Evolutionary conservation across 345 rosid species (phyloP).

Genomic region (Brassica nigra): DNA sequence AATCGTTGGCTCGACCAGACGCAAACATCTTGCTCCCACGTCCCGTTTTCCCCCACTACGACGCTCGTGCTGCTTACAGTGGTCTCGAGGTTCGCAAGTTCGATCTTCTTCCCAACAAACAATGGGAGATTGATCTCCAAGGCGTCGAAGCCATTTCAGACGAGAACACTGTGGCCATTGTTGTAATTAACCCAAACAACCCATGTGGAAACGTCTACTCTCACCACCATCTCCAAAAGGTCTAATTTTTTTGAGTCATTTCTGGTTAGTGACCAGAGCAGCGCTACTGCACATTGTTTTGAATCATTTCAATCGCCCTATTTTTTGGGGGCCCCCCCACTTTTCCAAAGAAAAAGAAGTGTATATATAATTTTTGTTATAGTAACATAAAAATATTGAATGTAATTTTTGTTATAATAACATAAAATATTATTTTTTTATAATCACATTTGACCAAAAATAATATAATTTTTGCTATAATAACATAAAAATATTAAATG

Average conservation of each 20-base stretch:
- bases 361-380: too few relatives aligned
- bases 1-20: slow-evolving; percentile 51
- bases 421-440: too few relatives aligned
- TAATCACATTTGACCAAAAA: too few relatives aligned
- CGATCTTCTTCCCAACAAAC: slow-evolving; percentile 59
- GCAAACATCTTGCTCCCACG: slow-evolving; percentile 55
- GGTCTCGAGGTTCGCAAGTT: slow-evolving; percentile 52
- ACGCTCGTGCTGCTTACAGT: slow-evolving; percentile 38
- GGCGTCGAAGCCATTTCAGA: slow-evolving; percentile 58
- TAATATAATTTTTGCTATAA: too few relatives aligned
- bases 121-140: slow-evolving; percentile 66
- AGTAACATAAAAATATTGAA: too few relatives aligned
- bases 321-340: too few relatives aligned
- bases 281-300: too few relatives aligned
- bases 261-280: neutral
- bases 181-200: slow-evolving; percentile 51
- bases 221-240: slow-evolving; percentile 53
- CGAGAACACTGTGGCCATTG: slow-evolving; percentile 60
- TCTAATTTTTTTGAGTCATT: slow-evolving; percentile 9
- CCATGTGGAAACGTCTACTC: slow-evolving; percentile 52
- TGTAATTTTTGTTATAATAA: too few relatives aligned
- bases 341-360: too few relatives aligned
- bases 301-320: too few relatives aligned
- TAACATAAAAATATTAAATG: too few relatives aligned
- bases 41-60: slow-evolving; percentile 52